Evolutionary conservation across 2,329 filamentous ascomycete genomes (phyloP).

Genomic region (Torrubiellomyces zombiae): DNA sequence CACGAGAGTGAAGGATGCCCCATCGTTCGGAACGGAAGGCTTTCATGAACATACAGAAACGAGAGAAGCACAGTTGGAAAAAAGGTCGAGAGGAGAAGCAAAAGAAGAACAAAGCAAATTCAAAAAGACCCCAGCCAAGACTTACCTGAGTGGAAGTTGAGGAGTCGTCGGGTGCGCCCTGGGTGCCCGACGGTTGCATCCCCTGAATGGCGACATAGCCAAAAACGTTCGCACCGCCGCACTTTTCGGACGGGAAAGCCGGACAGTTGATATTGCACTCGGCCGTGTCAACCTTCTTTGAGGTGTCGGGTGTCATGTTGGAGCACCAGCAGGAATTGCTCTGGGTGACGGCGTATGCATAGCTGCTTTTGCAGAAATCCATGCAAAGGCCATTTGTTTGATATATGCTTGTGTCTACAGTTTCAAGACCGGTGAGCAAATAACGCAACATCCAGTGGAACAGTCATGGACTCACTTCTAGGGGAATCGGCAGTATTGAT

Average conservation of each 20-base stretch:
- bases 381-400: conserved; percentile 58
- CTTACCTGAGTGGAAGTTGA: conserved; percentile 13
- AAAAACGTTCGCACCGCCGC: conserved; percentile 44
- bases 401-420: conserved; percentile 33
- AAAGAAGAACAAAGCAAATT: neutral
- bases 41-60: no score
- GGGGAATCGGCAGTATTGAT: conserved; percentile 18
- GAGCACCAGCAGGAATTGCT: conserved; percentile 57
- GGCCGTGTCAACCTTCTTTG: conserved; percentile 19
- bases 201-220: conserved; percentile 46
- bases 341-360: conserved; percentile 54
- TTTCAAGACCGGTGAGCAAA: neutral
- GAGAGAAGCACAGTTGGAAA: conserved; percentile 1
- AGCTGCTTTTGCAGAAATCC: conserved; percentile 36
- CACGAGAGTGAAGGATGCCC: no score
- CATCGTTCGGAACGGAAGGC: no score
- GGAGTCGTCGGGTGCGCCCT: conserved; percentile 7
- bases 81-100: conserved; percentile 1
- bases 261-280: conserved; percentile 46
- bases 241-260: conserved; percentile 50
- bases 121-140: conserved; percentile 4
- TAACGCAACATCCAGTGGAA: no score
- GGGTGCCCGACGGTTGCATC: conserved; percentile 38
- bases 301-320: conserved; percentile 41
- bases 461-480: conserved; percentile 18